A percentile compares a stretch with the other conserved stretches of the same genome.
Conservation (phyloP, 75 land plant genomes). For the Picea sitchensis region DNA sequence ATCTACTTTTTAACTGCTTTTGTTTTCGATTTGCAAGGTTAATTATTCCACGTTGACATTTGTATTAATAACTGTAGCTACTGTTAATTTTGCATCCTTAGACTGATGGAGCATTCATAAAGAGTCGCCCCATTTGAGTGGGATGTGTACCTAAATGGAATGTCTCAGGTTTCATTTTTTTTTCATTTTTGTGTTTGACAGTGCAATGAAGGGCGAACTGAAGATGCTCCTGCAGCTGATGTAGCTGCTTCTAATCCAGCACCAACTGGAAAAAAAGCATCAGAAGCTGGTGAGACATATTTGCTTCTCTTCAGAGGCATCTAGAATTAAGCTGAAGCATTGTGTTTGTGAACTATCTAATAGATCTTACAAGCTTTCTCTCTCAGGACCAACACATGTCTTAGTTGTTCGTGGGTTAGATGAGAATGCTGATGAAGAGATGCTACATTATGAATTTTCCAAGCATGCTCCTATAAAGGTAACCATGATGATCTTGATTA, state of each 20-base stretch:
- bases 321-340: not conserved
- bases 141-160: not conserved
- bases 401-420: slow-evolving; percentile 96
- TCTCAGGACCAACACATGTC: slow-evolving; percentile 90
- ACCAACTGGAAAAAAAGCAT: slow-evolving; percentile 59
- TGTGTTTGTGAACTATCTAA: no score
- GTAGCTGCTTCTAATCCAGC: slow-evolving; percentile 39
- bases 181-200: slow-evolving; percentile 13
- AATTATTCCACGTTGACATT: no score
- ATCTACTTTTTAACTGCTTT: no score
- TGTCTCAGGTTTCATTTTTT: not conserved
- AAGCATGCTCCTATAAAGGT: slow-evolving; percentile 99
- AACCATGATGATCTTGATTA: not conserved
- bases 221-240: slow-evolving; percentile 95
- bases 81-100: no score
- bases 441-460: slow-evolving; percentile 94
- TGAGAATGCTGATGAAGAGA: slow-evolving; percentile 97
- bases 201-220: slow-evolving; percentile 91
- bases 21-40: no score
- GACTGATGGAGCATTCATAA: no score
- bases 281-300: slow-evolving; percentile 63
- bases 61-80: no score
- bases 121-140: not conserved
- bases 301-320: not conserved
- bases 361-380: not conserved